Evolutionary conservation across 2,329 filamentous ascomycete species (phyloP), one percentile per base, ranked within the genome.

Genomic region (Aspergillus quadrilineatus): DNA sequence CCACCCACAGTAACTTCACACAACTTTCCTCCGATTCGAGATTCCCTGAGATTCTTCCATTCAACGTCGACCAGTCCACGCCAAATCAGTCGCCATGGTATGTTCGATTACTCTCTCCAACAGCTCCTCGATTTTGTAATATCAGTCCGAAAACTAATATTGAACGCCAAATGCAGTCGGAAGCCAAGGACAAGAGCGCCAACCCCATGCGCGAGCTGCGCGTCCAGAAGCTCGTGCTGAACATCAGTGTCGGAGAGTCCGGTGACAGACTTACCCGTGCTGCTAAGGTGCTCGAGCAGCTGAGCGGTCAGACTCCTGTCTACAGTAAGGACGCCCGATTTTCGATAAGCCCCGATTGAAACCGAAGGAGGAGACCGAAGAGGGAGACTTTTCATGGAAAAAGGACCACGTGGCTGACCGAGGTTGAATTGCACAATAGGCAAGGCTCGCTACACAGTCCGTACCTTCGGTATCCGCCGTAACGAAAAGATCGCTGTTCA

Each of bases 401-500:
- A 56, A 22, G 17, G 22, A 53, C 41, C 15, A 22, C 46, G 42
- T 57, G 49, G 45, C 65, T 65, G 59, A 67, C 36, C 60, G 45
- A 45, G 60, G 58, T 50, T 46, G 58, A 58, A 50, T 54, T 50
- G 56, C 56, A 58, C 48, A 55, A 71, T 74, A 92, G 90, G 89
- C 92, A 99, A 99, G 90, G 94, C 94, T 80, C 91, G 94, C 77
- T 99, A 97, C 89, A 99, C 94, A 72, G 94, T 99, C 87, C 93
- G 94, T 85, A 97, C 93, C 77, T 99, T 99, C 82, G 94, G 94
- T 89, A 99, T 99, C 87, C 93, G 94, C 80, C 93, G 94, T 92
- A 99, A 99, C 89, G 94, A 99, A 82, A 97, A 97, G 90, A 99
- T 99, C 77, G 84, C 94, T 69, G 94, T 99, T 71, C 94, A 99